These are phyloP conservation scores for Penicillium sp. DNA, from an alignment of 2,329 filamentous ascomycete genomes.

Conservation along the genomic window DNA sequence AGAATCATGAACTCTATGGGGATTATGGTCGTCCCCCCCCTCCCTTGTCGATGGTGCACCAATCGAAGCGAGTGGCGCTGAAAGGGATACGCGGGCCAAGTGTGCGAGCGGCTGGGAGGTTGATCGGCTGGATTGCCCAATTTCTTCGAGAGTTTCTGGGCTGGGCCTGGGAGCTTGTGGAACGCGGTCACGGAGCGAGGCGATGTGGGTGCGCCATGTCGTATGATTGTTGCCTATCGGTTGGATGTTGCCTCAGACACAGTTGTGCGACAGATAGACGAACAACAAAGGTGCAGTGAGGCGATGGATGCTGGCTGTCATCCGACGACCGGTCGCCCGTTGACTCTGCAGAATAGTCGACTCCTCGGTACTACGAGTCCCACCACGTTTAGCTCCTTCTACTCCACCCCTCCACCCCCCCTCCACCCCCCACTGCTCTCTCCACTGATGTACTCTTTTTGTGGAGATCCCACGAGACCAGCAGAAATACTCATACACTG, in stretches of 20 bases:
- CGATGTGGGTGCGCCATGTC: neutral
- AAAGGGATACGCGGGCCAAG: constrained; percentile 24
- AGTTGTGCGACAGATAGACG: neutral
- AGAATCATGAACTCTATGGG: neutral
- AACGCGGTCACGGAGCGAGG: neutral
- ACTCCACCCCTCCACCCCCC: neutral
- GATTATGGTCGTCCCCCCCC: constrained; percentile 8
- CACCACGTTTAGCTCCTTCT: neutral
- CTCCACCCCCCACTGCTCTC: constrained; percentile 3
- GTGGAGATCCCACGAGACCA: constrained; percentile 1
- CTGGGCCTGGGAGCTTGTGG: constrained; percentile 2
- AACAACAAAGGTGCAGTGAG: neutral
- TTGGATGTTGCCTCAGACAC: neutral
- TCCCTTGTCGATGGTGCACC: constrained; percentile 13
- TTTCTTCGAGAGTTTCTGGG: neutral
- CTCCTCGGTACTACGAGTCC: neutral
- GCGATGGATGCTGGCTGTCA: neutral
- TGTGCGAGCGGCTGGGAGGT: constrained; percentile 23
- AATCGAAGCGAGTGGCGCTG: constrained; percentile 18
- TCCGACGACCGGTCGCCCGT: neutral
- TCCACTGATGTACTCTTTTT: constrained; percentile 3
- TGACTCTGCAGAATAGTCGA: neutral
- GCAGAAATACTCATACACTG: neutral
- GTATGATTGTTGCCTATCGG: neutral
- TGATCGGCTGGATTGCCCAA: constrained; percentile 25